Evolutionary conservation across 371 early-diverging fungal species (phyloP).

Genomic region (Apophysomyces variabilis): DNA sequence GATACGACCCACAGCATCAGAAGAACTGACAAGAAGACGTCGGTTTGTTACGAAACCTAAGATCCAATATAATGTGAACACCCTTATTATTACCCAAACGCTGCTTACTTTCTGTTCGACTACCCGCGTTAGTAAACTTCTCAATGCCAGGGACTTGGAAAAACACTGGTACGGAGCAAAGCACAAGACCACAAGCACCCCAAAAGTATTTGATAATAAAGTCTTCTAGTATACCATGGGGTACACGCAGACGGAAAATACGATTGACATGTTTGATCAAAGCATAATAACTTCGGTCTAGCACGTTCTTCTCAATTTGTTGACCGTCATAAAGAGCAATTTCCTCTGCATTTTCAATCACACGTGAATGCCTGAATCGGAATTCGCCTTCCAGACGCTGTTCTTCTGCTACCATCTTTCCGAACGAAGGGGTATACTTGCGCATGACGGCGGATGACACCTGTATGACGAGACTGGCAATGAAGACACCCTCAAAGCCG

Average conservation of each 20-base stretch:
- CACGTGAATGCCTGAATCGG: constrained; percentile 84
- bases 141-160: constrained; percentile 62
- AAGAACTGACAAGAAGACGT: constrained; percentile 78
- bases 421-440: constrained; percentile 86
- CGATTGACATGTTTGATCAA: constrained; percentile 85
- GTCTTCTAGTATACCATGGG: constrained; percentile 89
- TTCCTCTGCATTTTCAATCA: constrained; percentile 90
- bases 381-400: constrained; percentile 87
- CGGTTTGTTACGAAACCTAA: constrained; percentile 90
- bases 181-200: constrained; percentile 91
- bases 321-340: constrained; percentile 87
- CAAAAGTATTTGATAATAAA: constrained; percentile 94
- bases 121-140: constrained; percentile 27
- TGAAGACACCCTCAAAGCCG: constrained; percentile 76
- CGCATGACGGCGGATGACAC: constrained; percentile 76
- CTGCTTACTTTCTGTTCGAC: constrained; percentile 15
- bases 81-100: not conserved
- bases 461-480: constrained; percentile 71
- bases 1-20: constrained; percentile 90
- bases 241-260: constrained; percentile 77
- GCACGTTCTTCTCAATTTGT: constrained; percentile 72
- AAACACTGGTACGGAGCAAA: constrained; percentile 93
- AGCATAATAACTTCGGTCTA: constrained; percentile 75
- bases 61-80: too few relatives aligned
- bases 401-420: constrained; percentile 85